Evolutionary conservation across 2,329 filamentous ascomycete species (phyloP).

Genomic region (Teratosphaeria nubilosa): DNA sequence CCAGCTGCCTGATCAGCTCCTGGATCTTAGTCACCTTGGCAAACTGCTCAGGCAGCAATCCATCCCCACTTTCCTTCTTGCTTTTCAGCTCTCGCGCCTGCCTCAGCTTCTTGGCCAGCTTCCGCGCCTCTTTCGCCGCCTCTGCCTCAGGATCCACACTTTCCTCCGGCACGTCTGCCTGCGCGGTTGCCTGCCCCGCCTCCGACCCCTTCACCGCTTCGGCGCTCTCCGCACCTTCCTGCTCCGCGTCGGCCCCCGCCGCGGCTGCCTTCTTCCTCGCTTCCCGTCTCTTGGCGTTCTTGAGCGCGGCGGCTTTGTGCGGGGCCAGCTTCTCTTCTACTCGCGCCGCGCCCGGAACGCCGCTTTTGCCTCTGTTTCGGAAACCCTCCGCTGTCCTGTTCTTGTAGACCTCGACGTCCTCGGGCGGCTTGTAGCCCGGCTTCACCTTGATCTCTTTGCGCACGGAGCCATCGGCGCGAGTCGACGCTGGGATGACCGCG

Average conservation of each 20-base stretch:
- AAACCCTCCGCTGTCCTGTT: conserved; percentile 80
- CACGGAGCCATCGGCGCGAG: conserved; percentile 79
- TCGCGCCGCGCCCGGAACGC: conserved; percentile 62
- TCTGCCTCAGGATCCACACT: conserved; percentile 59
- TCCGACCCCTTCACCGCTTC: not conserved
- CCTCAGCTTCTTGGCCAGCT: conserved; percentile 85
- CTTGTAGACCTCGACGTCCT: conserved; percentile 94
- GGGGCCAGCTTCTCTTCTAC: conserved; percentile 32
- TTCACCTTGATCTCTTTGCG: conserved; percentile 89
- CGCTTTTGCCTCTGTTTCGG: conserved; percentile 60
- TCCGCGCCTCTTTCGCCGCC: conserved; percentile 84
- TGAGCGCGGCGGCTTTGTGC: conserved; percentile 44
- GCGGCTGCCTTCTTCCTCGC: conserved; percentile 51
- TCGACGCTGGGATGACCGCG: conserved; percentile 80
- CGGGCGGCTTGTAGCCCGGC: conserved; percentile 84
- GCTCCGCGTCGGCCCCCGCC: conserved; percentile 21
- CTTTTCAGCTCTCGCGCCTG: conserved; percentile 83
- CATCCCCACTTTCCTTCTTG: conserved; percentile 81
- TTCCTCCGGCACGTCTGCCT: conserved; percentile 14
- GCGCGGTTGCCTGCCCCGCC: conserved; percentile 67
- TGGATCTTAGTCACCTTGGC: conserved; percentile 97
- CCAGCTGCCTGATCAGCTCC: conserved; percentile 80
- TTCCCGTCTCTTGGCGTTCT: conserved; percentile 75
- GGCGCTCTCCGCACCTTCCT: not conserved
- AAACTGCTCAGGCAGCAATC: conserved; percentile 82